A percentile compares a stretch with the other conserved stretches of the same genome.
Evolutionary conservation across 2,329 filamentous ascomycete genomes (phyloP).

Genomic region (Exophiala spinifera): DNA sequence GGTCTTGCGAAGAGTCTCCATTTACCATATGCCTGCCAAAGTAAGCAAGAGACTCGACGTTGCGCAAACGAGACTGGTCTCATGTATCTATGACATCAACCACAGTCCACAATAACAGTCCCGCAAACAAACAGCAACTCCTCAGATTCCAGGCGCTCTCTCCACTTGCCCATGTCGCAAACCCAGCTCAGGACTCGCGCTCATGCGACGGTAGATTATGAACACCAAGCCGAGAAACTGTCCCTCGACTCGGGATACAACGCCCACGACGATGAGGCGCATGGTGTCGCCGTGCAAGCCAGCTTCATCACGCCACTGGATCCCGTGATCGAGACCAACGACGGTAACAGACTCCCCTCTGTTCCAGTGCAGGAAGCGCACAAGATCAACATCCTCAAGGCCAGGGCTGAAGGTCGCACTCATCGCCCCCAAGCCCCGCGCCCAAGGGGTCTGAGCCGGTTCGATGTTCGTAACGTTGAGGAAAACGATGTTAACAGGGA

Average conservation of each 20-base stretch:
- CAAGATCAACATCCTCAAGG: slow-evolving; percentile 57
- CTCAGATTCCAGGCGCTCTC: neutral
- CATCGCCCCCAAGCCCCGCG: slow-evolving; percentile 5
- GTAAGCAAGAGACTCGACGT: too few species aligned
- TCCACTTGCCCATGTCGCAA: slow-evolving; percentile 16
- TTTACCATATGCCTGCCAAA: too few species aligned
- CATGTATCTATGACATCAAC: slow-evolving; percentile 9
- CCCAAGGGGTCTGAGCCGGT: slow-evolving; percentile 19
- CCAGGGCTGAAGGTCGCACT: slow-evolving; percentile 22
- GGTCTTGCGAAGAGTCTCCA: too few species aligned
- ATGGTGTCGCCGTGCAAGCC: slow-evolving; percentile 30
- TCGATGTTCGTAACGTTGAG: slow-evolving; percentile 11
- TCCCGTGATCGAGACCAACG: slow-evolving; percentile 65
- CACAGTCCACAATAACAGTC: slow-evolving; percentile 3
- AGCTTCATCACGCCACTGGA: slow-evolving; percentile 63
- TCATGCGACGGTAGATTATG: slow-evolving; percentile 25
- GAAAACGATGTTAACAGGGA: slow-evolving; percentile 7
- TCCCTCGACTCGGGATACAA: slow-evolving; percentile 26
- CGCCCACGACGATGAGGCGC: slow-evolving; percentile 1
- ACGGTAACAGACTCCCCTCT: slow-evolving; percentile 64
- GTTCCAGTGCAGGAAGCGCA: slow-evolving; percentile 68
- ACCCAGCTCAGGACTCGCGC: slow-evolving; percentile 19
- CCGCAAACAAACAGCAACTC: neutral
- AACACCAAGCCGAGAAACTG: slow-evolving; percentile 30
- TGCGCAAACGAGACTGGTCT: neutral